Base-by-base conservation (phyloP, 331 rosid genomes). In the Malus hybrid region DNA sequence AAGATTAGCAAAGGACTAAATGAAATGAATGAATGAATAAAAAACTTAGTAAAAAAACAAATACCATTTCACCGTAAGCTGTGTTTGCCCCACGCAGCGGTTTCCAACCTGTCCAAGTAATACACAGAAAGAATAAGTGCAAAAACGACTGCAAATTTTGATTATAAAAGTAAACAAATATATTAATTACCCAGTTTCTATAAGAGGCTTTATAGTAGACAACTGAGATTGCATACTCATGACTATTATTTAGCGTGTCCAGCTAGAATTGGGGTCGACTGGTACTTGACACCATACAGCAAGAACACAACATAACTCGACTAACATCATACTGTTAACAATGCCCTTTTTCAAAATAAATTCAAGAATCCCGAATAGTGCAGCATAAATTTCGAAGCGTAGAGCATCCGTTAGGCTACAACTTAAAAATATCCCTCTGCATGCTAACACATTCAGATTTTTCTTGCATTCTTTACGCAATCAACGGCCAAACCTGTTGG, bases 41-140 rank as follows among this genome's bases (percentile, higher is more conserved):
- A 42, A 46, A 63, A 57, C 19, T 65, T 52, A 56, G 20, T 50
- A 11, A 59, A 32, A 48, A 54, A 65, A 39, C 55, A 33, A 31
- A 44, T 83, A 83, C 86, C 86, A 83, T 83, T 63, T 79, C 63
- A 14, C 42, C 46, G 24, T 10, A 61, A 77, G 70, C 3, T 61
- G 11, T 18, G 34, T 70, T 71, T 20, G 61, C 24, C 68, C 73
- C 57, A 19, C 70, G 36, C 66, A 32, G 67, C 60, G 19, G 71
- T 28, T 55, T 52, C 48, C 71, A 76, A 79, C 50, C 86, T 83
- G 81, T 66, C 61, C 73, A 79, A 75, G 66, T 28, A 79, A 15
- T 3, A 64, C 39, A 83, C 34, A 39, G 11, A 62, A 70, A 13
- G 46, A 67, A 66, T 65, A 34, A 76, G 67, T 50, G 32, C 60